phyloP scores from a whole-genome alignment of 2,329 filamentous ascomycete genomes.

The Beauveria pseudobassiana region DNA sequence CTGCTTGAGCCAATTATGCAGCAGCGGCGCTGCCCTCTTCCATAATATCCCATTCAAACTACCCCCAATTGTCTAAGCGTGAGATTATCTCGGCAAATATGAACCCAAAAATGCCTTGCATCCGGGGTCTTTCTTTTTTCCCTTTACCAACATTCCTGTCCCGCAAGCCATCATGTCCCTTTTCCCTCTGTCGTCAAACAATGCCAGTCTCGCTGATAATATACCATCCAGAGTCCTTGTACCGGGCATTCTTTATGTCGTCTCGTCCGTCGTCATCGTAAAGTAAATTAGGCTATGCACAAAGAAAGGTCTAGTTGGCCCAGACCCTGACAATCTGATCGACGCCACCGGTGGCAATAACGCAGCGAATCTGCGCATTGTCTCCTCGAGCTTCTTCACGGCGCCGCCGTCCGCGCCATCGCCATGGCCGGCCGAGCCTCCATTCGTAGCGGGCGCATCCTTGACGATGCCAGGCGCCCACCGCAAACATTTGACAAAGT shows the following conservation, averaged over 20 bases:
- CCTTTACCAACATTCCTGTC: not conserved
- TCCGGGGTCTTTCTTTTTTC: not conserved
- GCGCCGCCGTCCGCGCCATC: conserved; percentile 29
- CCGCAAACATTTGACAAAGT: conserved; percentile 78
- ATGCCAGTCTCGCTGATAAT: too few relatives aligned
- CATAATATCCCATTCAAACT: conserved; percentile 8
- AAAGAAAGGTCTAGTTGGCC: conserved; percentile 38
- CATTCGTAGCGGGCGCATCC: conserved; percentile 36
- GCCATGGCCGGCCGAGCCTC: conserved; percentile 13
- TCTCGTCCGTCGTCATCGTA: not conserved
- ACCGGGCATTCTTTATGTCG: not conserved
- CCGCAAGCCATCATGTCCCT: not conserved
- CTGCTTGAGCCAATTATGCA: not conserved
- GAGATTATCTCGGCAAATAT: conserved; percentile 12
- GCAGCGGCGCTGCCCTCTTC: not conserved
- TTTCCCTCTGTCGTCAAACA: not conserved
- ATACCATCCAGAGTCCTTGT: not conserved
- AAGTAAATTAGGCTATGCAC: not conserved
- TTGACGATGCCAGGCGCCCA: conserved; percentile 77
- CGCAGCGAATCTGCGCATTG: conserved; percentile 64
- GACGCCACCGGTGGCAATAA: conserved; percentile 78
- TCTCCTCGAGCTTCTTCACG: conserved; percentile 41
- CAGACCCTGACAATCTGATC: conserved; percentile 74
- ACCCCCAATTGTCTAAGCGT: conserved; percentile 7
- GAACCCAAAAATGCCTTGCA: conserved; percentile 3